Conservation (phyloP, 1,139 yeast genomes). For the Suhomyces wounanorum region DNA sequence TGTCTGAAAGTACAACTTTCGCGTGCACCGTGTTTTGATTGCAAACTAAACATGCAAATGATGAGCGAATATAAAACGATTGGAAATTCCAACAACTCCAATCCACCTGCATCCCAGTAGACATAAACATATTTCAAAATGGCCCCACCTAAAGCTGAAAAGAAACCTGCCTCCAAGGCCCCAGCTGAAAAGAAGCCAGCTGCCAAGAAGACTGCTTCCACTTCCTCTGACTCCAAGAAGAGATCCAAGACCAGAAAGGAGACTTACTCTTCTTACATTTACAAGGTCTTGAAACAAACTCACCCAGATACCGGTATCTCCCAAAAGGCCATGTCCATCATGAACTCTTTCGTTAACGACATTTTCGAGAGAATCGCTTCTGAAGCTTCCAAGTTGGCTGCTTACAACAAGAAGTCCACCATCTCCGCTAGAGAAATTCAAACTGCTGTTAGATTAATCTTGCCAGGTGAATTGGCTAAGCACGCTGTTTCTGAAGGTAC, state of each 20-base stretch:
- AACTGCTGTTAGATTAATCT: conserved; percentile 97
- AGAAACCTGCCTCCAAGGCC: conserved; percentile 34
- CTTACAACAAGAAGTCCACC: conserved; percentile 98
- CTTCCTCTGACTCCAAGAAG: conserved; percentile 83
- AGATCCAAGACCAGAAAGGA: conserved; percentile 98
- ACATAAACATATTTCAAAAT: conserved; percentile 16
- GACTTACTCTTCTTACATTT: conserved; percentile 96
- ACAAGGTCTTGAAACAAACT: conserved; percentile 97
- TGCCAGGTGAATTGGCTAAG: conserved; percentile 99
- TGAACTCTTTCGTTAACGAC: conserved; percentile 98
- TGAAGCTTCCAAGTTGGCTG: conserved; percentile 99
- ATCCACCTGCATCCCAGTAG: background rate
- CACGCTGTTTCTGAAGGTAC: conserved; percentile 99
- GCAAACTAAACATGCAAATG: background rate
- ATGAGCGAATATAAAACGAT: conserved; percentile 3
- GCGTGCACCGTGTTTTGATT: conserved; percentile 2
- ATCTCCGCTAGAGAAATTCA: conserved; percentile 99
- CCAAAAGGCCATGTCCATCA: conserved; percentile 98
- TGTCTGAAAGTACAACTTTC: background rate
- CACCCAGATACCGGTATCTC: conserved; percentile 99
- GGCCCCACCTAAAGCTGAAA: conserved; percentile 34
- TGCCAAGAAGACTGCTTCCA: conserved; percentile 34
- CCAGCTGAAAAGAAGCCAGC: conserved; percentile 37
- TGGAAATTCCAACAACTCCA: background rate
- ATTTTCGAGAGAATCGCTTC: conserved; percentile 93